phyloP scores from a whole-genome alignment of 2,329 filamentous ascomycete species.

The Rhexocercosporidium sp. region DNA sequence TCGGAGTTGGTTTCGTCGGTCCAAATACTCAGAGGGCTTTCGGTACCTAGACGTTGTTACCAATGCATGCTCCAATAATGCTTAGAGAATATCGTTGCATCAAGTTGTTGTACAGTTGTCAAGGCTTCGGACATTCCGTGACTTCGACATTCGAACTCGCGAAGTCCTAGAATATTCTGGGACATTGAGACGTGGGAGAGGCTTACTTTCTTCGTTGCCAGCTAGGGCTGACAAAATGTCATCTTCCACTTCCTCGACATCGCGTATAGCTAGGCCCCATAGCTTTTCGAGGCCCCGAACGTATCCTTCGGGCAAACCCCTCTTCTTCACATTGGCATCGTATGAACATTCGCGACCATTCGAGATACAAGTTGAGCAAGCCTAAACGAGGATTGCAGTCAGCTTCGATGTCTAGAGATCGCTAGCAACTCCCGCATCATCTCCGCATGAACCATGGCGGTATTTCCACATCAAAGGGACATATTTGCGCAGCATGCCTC shows the following conservation, averaged over 20 bases:
- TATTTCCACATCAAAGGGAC: not conserved
- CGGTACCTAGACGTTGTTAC: constrained; percentile 39
- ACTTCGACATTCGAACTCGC: not conserved
- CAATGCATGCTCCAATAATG: not conserved
- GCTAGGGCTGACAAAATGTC: constrained; percentile 52
- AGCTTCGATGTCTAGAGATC: not conserved
- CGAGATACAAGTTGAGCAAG: constrained; percentile 65
- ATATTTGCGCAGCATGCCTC: too few species aligned
- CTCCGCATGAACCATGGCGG: not conserved
- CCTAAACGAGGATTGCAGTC: constrained; percentile 19
- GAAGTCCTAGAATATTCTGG: not conserved
- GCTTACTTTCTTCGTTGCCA: constrained; percentile 43
- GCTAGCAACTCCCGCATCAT: not conserved
- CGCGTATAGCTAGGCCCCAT: constrained; percentile 58
- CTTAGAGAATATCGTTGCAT: not conserved
- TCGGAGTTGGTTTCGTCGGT: constrained; percentile 39
- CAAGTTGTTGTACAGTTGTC: not conserved
- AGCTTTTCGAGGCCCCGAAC: constrained; percentile 72
- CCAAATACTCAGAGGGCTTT: constrained; percentile 40
- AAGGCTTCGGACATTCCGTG: not conserved
- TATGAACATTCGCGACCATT: constrained; percentile 64
- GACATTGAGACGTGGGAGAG: not conserved
- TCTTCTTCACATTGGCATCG: constrained; percentile 74
- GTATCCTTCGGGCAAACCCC: constrained; percentile 81
- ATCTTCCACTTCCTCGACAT: constrained; percentile 53